A percentile compares a stretch with the other conserved stretches of the same genome.
Evolutionary conservation across 2,329 filamentous ascomycete species (phyloP).

Genomic region (Arthrobotrys sinensis): DNA sequence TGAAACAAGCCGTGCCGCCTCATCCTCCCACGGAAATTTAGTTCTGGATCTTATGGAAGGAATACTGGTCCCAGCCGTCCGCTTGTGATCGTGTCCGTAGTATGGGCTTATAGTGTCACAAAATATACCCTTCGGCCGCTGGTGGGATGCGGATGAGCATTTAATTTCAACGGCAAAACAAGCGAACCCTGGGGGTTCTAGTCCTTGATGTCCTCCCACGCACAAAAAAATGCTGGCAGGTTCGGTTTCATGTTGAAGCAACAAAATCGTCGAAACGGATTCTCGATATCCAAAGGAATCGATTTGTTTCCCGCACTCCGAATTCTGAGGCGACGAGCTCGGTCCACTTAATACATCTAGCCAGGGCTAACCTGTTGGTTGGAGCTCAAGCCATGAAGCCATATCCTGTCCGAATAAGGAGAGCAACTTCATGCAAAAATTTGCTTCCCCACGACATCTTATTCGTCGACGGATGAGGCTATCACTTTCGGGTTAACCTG

Average conservation of each 20-base stretch:
- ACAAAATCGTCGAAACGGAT: not conserved
- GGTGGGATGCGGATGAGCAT: slow-evolving; percentile 41
- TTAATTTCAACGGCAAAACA: slow-evolving; percentile 58
- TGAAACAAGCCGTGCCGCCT: slow-evolving; percentile 55
- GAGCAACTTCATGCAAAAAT: slow-evolving; percentile 49
- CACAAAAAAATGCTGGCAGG: not conserved
- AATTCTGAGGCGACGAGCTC: slow-evolving; percentile 35
- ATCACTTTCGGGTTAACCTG: slow-evolving; percentile 35
- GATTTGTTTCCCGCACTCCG: slow-evolving; percentile 27
- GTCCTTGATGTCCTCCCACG: slow-evolving; percentile 9
- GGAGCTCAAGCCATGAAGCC: slow-evolving; percentile 31
- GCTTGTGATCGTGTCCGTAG: slow-evolving; percentile 38
- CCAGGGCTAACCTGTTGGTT: not conserved
- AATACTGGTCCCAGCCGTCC: slow-evolving; percentile 19
- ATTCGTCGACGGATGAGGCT: slow-evolving; percentile 45
- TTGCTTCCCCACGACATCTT: slow-evolving; percentile 54
- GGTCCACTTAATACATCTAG: slow-evolving; percentile 11
- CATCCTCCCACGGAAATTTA: slow-evolving; percentile 54
- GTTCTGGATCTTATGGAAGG: slow-evolving; percentile 42
- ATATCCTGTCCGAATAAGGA: slow-evolving; percentile 30
- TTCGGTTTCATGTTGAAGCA: slow-evolving; percentile 7
- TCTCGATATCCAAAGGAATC: slow-evolving; percentile 8
- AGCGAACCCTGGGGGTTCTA: slow-evolving; percentile 41
- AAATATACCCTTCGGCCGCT: slow-evolving; percentile 49
- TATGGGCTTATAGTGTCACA: slow-evolving; percentile 35